Evolutionary conservation across 2,329 filamentous ascomycete species (phyloP).

Genomic region (Pyricularia sp.): DNA sequence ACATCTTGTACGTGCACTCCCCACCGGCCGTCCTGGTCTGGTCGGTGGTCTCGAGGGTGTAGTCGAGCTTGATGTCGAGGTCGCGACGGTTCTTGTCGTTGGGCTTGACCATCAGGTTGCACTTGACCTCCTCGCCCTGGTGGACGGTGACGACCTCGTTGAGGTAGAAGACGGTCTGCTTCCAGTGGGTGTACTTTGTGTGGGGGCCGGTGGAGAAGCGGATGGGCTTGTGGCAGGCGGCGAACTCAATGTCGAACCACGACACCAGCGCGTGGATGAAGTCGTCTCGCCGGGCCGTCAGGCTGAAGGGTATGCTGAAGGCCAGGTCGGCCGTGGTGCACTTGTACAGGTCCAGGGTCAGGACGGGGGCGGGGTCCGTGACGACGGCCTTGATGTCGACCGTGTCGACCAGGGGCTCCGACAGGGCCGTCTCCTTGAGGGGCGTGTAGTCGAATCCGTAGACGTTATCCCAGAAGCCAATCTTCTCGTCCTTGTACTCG

Average conservation of each 20-base stretch:
- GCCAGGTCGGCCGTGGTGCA: slow-evolving; percentile 76
- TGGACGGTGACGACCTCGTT: slow-evolving; percentile 88
- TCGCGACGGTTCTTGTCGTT: slow-evolving; percentile 93
- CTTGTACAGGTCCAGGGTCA: slow-evolving; percentile 89
- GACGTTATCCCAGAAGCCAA: slow-evolving; percentile 99
- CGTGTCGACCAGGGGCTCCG: slow-evolving; percentile 93
- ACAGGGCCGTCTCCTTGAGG: slow-evolving; percentile 85
- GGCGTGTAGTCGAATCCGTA: slow-evolving; percentile 97
- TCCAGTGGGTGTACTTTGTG: slow-evolving; percentile 99
- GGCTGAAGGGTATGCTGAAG: slow-evolving; percentile 70
- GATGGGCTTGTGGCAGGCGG: slow-evolving; percentile 95
- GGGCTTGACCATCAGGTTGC: slow-evolving; percentile 71
- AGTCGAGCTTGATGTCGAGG: slow-evolving; percentile 81
- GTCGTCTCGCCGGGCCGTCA: slow-evolving; percentile 75
- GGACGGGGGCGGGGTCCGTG: slow-evolving; percentile 76
- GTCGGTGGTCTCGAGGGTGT: slow-evolving; percentile 72
- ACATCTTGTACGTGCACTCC: slow-evolving; percentile 71
- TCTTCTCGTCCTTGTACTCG: slow-evolving; percentile 99
- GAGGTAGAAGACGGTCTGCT: slow-evolving; percentile 98
- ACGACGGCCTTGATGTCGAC: slow-evolving; percentile 96
- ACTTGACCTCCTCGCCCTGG: slow-evolving; percentile 69
- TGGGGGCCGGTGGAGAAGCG: slow-evolving; percentile 95
- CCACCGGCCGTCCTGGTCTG: slow-evolving; percentile 59
- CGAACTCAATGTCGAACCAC: slow-evolving; percentile 99
- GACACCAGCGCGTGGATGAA: slow-evolving; percentile 94